Evolutionary conservation across 2,329 filamentous ascomycete species (phyloP).

Genomic region (Botrytis galanthina): DNA sequence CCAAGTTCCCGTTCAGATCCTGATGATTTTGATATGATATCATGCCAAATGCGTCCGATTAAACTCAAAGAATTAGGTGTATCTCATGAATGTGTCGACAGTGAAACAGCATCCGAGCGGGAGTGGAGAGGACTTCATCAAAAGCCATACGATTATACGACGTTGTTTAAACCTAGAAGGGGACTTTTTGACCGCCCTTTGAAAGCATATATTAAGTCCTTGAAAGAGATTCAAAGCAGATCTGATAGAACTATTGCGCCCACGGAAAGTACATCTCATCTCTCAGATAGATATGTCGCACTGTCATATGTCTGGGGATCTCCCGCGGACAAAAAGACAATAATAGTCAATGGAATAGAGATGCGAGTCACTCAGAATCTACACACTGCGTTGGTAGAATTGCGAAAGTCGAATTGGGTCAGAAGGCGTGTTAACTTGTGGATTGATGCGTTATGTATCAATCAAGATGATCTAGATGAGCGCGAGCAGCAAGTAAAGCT

Average conservation of each 20-base stretch:
- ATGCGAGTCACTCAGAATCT: constrained; percentile 12
- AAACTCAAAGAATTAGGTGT: neutral
- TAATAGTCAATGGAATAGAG: constrained; percentile 9
- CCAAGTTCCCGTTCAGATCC: constrained; percentile 10
- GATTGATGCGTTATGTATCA: constrained; percentile 24
- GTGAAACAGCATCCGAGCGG: neutral
- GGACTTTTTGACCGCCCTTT: constrained; percentile 10
- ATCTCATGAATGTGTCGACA: neutral
- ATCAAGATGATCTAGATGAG: constrained; percentile 22
- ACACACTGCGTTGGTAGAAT: neutral
- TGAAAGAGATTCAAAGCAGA: neutral
- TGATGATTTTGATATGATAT: constrained; percentile 3
- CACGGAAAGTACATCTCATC: neutral
- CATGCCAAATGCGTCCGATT: constrained; percentile 7
- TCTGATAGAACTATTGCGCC: too few relatives aligned
- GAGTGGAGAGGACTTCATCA: neutral
- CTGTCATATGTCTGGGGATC: constrained; percentile 17
- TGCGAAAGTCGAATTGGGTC: constrained; percentile 8
- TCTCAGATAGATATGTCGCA: constrained; percentile 15
- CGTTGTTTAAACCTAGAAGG: constrained; percentile 9
- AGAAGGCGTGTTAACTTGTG: constrained; percentile 15
- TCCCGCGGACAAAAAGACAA: constrained; percentile 5
- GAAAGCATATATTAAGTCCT: constrained; percentile 4
- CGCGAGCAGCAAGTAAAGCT: constrained; percentile 20
- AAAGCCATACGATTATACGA: neutral